phyloP scores from a whole-genome alignment of 176 grass and related monocot genomes.

The Miscanthus lutarioriparius region DNA sequence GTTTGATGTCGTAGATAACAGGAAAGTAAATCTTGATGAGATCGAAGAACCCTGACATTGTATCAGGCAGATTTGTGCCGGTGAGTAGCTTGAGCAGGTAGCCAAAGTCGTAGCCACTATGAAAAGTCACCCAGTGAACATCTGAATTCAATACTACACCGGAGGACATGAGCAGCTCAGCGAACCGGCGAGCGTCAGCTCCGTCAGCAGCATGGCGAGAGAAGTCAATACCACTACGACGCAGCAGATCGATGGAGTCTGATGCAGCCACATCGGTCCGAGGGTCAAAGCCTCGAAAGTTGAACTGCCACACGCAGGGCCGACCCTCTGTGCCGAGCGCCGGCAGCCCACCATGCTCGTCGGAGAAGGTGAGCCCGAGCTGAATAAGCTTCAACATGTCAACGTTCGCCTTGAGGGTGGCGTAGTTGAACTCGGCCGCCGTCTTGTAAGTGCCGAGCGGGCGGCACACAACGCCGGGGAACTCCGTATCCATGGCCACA shows the following conservation, averaged over 20 bases:
- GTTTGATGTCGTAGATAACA: constrained; percentile 64
- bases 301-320: constrained; percentile 63
- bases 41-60: constrained; percentile 43
- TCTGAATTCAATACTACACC: constrained; percentile 53
- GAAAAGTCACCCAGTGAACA: constrained; percentile 67
- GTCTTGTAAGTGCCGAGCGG: constrained; percentile 43
- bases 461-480: constrained; percentile 67
- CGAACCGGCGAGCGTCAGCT: constrained; percentile 45
- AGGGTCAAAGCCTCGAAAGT: constrained; percentile 65
- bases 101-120: constrained; percentile 67
- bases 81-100: constrained; percentile 63
- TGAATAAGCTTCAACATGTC: constrained; percentile 66
- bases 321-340: background rate
- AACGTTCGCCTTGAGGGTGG: constrained; percentile 56
- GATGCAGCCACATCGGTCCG: constrained; percentile 39
- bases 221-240: constrained; percentile 60
- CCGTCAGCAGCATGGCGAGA: constrained; percentile 44
- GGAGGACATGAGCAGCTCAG: constrained; percentile 69
- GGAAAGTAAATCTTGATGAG: constrained; percentile 75
- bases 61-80: constrained; percentile 48
- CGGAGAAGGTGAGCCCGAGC: constrained; percentile 61
- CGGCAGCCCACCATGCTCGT: constrained; percentile 39
- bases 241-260: constrained; percentile 63
- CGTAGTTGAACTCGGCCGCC: constrained; percentile 50
- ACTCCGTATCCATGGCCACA: constrained; percentile 76